These are phyloP conservation scores for Trichoderma asperellum DNA, from an alignment of 2,329 filamentous ascomycete genomes.

Conservation along the genomic window DNA sequence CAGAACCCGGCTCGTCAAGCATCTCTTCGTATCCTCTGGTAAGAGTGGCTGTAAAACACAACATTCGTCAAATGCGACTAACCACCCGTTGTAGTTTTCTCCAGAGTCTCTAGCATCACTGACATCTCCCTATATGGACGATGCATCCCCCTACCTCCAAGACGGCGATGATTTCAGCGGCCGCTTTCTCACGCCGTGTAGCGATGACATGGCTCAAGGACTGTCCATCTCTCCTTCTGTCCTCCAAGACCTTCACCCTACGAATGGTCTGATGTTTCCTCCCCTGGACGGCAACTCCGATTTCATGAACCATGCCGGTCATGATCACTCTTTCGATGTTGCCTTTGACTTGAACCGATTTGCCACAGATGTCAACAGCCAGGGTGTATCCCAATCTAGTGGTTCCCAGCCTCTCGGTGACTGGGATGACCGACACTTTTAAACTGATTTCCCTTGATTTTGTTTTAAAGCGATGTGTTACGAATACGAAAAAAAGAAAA, in stretches of 20 bases:
- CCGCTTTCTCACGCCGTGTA: constrained; percentile 58
- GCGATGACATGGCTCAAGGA: constrained; percentile 50
- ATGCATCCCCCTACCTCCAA: constrained; percentile 43
- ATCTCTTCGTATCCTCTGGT: constrained; percentile 12
- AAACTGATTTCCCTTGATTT: not conserved
- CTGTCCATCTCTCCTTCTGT: constrained; percentile 38
- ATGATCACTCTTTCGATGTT: constrained; percentile 43
- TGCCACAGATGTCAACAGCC: constrained; percentile 39
- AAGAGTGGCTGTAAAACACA: not conserved
- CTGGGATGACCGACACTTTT: constrained; percentile 37
- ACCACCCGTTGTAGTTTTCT: constrained; percentile 43
- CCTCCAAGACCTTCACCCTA: constrained; percentile 35
- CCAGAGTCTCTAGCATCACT: constrained; percentile 42
- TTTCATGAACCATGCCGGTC: constrained; percentile 37
- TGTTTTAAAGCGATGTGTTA: not conserved
- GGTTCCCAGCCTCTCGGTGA: constrained; percentile 37
- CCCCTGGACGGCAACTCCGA: constrained; percentile 35
- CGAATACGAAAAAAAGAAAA: not conserved
- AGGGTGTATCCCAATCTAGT: constrained; percentile 34
- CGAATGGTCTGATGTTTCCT: constrained; percentile 25
- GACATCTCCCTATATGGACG: constrained; percentile 43
- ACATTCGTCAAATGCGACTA: not conserved
- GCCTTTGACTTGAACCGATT: constrained; percentile 48
- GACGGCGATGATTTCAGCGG: constrained; percentile 45
- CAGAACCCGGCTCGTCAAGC: constrained; percentile 41